Percentiles rank a stretch among this genome's conserved stretches.
These are phyloP conservation scores for Podaxis sp. DNA, from an alignment of 768 basidiomycete species.

Conservation along the genomic window DNA sequence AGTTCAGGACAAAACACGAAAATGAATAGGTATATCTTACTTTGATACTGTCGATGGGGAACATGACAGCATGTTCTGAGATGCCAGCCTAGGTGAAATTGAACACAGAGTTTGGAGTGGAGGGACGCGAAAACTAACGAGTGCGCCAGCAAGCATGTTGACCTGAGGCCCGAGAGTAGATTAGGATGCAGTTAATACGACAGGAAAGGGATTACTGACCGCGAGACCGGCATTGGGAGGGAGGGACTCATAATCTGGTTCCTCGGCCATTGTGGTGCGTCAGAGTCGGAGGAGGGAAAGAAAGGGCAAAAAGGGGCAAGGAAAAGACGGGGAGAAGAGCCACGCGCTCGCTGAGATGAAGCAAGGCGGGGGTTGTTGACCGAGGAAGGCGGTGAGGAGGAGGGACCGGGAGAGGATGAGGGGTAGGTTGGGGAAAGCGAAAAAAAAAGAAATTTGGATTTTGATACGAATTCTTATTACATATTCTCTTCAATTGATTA, in stretches of 20 bases:
- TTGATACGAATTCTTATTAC: neutral
- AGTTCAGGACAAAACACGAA: slow-evolving; percentile 8
- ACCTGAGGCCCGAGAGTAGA: slow-evolving; percentile 48
- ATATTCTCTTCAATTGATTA: neutral
- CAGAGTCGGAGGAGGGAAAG: neutral
- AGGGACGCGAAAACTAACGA: slow-evolving; percentile 54
- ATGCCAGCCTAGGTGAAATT: slow-evolving; percentile 79
- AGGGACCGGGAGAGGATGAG: neutral
- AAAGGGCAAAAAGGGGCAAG: neutral
- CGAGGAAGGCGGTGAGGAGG: neutral
- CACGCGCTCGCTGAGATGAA: neutral
- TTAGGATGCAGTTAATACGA: slow-evolving; percentile 5
- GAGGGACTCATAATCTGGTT: slow-evolving; percentile 21
- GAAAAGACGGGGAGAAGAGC: neutral
- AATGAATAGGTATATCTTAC: slow-evolving; percentile 41
- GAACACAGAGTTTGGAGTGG: slow-evolving; percentile 2
- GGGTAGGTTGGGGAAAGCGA: neutral
- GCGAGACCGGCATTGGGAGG: slow-evolving; percentile 79
- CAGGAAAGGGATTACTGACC: slow-evolving; percentile 37
- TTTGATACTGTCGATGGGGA: slow-evolving; percentile 98
- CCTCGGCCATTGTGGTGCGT: slow-evolving; percentile 18
- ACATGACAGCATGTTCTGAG: slow-evolving; percentile 99
- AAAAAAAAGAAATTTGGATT: neutral
- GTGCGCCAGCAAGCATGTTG: slow-evolving; percentile 95
- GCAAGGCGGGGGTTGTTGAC: neutral